A percentile compares a stretch with the other conserved stretches of the same genome.
Evolutionary conservation across 73 alveolate genomes (phyloP).

Genomic region (Paramecium sexaurelia): DNA sequence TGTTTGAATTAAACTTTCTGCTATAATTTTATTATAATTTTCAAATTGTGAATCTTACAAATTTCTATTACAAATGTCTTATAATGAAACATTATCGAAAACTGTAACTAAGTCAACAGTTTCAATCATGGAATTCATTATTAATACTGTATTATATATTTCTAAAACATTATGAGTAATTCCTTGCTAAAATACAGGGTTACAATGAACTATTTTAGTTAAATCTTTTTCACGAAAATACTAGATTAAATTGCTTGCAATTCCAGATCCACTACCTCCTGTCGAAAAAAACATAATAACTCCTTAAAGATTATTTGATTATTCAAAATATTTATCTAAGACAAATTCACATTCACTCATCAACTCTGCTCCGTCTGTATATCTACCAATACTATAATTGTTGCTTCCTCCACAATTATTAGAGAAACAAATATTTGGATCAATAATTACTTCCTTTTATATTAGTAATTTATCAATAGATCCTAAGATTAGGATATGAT

Average conservation of each 20-base stretch:
- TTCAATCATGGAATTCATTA: conserved; percentile 22
- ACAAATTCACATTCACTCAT: not conserved
- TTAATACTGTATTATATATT: conserved; percentile 24
- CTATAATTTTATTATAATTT: not conserved
- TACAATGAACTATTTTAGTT: conserved; percentile 15
- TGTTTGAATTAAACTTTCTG: not conserved
- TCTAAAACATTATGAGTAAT: not conserved
- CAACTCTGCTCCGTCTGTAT: conserved; percentile 63
- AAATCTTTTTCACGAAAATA: conserved; percentile 37
- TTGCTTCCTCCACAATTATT: not conserved
- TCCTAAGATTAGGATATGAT: not conserved
- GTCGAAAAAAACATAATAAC: conserved; percentile 13
- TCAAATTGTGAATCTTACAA: not conserved
- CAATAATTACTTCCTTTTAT: not conserved
- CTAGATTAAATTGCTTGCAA: conserved; percentile 30
- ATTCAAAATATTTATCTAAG: conserved; percentile 40
- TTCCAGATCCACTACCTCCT: conserved; percentile 60
- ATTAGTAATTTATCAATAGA: not conserved
- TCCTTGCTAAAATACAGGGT: not conserved
- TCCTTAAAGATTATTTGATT: conserved; percentile 18
- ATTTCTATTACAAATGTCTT: not conserved
- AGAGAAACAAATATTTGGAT: not conserved
- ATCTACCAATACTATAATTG: conserved; percentile 30
- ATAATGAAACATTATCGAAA: conserved; percentile 42
- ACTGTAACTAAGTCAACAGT: conserved; percentile 29